These are phyloP conservation scores for Breynia disticha DNA, from an alignment of 441 rosid genomes.

Conservation along the genomic window DNA sequence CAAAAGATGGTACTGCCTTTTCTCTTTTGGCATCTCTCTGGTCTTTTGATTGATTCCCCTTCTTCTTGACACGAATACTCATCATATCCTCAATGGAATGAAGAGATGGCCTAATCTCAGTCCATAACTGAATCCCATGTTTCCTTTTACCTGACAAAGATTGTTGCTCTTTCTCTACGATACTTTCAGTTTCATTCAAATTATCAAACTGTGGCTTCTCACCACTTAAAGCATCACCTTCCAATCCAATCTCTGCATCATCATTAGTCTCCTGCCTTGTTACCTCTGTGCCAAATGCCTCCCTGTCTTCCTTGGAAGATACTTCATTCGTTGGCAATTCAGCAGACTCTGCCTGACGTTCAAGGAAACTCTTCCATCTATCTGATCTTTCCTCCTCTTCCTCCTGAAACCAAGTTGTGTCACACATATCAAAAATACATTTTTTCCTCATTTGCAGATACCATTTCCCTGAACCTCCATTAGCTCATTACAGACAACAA, in stretches of 20 bases:
- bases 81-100: conserved; percentile 70
- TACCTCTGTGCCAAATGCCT: conserved; percentile 22
- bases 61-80: conserved; percentile 71
- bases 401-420: conserved; percentile 44
- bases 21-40: conserved; percentile 36
- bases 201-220: conserved; percentile 32
- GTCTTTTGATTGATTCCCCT: conserved; percentile 32
- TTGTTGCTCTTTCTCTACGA: conserved; percentile 21
- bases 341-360: conserved; percentile 45
- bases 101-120: conserved; percentile 71
- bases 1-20: conserved; percentile 31
- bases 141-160: conserved; percentile 24
- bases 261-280: conserved; percentile 24
- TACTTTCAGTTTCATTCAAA: conserved; percentile 30
- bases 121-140: conserved; percentile 63
- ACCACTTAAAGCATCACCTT: conserved; percentile 28
- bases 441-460: not conserved
- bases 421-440: conserved; percentile 5
- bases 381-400: conserved; percentile 99
- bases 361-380: conserved; percentile 81
- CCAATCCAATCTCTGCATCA: conserved; percentile 27
- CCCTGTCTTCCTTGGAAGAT: conserved; percentile 27
- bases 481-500: too few species aligned
- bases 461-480: too few species aligned
- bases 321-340: conserved; percentile 32